phyloP scores from a whole-genome alignment of 768 basidiomycete species.

The Leccinum obscurum region DNA sequence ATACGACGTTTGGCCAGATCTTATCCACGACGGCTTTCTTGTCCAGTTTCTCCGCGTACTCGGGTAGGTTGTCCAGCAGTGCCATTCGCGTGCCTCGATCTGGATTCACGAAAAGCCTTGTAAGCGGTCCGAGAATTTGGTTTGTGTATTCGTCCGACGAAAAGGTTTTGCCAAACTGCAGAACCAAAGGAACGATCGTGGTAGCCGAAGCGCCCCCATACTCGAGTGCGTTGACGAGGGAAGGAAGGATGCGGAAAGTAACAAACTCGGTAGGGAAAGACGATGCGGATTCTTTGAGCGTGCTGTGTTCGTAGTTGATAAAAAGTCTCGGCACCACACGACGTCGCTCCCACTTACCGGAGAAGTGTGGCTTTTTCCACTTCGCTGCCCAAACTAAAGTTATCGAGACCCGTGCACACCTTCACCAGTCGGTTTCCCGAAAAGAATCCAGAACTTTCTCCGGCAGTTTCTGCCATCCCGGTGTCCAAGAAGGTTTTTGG shows the following conservation, averaged over 20 bases:
- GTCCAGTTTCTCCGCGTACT: conserved; percentile 86
- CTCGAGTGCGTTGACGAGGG: conserved; percentile 75
- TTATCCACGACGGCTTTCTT: conserved; percentile 82
- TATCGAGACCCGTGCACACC: conserved; percentile 82
- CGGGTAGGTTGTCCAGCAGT: conserved; percentile 78
- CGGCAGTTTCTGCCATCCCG: conserved; percentile 67
- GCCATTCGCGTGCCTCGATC: conserved; percentile 96
- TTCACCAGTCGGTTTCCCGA: conserved; percentile 77
- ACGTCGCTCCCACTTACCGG: conserved; percentile 42
- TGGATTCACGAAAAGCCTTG: conserved; percentile 83
- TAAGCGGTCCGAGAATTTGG: conserved; percentile 71
- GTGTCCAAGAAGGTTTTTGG: conserved; percentile 76
- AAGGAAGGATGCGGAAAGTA: conserved; percentile 83
- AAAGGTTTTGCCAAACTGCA: conserved; percentile 75
- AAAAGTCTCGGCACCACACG: background rate
- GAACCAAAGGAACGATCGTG: conserved; percentile 77
- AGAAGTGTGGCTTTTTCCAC: conserved; percentile 74
- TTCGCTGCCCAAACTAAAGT: conserved; percentile 80
- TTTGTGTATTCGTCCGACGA: conserved; percentile 69
- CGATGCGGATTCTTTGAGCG: conserved; percentile 73
- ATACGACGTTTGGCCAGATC: conserved; percentile 91
- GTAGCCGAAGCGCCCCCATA: conserved; percentile 77
- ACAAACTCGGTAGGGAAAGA: conserved; percentile 87
- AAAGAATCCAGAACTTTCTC: conserved; percentile 75
- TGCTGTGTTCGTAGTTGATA: conserved; percentile 41